phyloP scores from a whole-genome alignment of 2,329 filamentous ascomycete genomes.

The Pseudohalonectria lignicola region DNA sequence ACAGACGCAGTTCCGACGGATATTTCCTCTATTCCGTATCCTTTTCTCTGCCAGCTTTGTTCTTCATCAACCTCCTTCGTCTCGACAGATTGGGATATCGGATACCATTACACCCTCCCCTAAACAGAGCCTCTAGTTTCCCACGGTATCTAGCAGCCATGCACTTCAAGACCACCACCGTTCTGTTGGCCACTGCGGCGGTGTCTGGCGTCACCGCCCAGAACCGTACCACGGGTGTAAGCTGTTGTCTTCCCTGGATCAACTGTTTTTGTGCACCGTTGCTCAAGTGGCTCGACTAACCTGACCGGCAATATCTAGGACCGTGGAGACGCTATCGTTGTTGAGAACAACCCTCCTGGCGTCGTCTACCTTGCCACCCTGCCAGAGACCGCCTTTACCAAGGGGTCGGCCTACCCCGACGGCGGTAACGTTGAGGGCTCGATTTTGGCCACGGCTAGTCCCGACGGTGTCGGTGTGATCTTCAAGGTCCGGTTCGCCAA shows the following conservation, averaged over 20 bases:
- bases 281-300: background rate
- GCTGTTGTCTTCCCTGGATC: background rate
- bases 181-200: conserved; percentile 2
- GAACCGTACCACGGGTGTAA: background rate
- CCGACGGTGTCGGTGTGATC: conserved; percentile 17
- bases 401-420: conserved; percentile 25
- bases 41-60: too few species aligned
- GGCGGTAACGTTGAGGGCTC: conserved; percentile 38
- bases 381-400: conserved; percentile 40
- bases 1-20: too few species aligned
- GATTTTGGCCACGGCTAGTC: conserved; percentile 15
- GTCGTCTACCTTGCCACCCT: conserved; percentile 44
- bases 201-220: conserved; percentile 2
- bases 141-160: too few species aligned
- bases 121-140: too few species aligned
- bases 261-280: too few species aligned
- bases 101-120: too few species aligned
- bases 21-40: too few species aligned
- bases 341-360: conserved; percentile 43
- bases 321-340: conserved; percentile 12
- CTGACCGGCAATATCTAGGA: background rate
- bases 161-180: conserved; percentile 1
- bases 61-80: too few species aligned
- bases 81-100: too few species aligned
- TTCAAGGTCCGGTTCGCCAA: conserved; percentile 19